Evolutionary conservation across 2,329 filamentous ascomycete species (phyloP).

Genomic region (Geosmithia putterillii): DNA sequence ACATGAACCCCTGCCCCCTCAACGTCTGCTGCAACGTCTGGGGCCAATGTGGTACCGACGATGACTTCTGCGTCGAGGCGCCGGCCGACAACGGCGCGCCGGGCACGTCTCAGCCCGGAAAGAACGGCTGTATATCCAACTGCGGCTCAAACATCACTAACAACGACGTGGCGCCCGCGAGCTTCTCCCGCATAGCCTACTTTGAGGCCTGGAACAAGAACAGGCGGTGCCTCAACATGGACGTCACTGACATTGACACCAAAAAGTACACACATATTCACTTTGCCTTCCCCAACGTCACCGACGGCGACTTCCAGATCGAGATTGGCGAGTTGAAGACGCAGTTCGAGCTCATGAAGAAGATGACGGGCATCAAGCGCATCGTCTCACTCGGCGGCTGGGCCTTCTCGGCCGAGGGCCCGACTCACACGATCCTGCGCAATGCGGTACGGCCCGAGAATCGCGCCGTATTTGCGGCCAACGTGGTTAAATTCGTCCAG

Average conservation of each 20-base stretch:
- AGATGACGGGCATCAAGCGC: constrained; percentile 4
- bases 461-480: constrained; percentile 19
- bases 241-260: not conserved
- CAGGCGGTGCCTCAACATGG: constrained; percentile 15
- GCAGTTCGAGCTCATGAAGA: constrained; percentile 3
- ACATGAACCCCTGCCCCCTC: constrained; percentile 32
- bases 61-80: constrained; percentile 26
- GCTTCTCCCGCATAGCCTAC: constrained; percentile 12
- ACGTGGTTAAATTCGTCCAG: constrained; percentile 24
- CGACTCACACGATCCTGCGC: constrained; percentile 13
- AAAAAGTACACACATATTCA: constrained; percentile 12
- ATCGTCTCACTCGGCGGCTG: constrained; percentile 23
- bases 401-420: constrained; percentile 15
- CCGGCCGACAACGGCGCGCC: constrained; percentile 13
- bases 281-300: constrained; percentile 10
- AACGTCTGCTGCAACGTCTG: constrained; percentile 27
- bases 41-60: constrained; percentile 31
- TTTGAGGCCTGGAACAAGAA: constrained; percentile 18
- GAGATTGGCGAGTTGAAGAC: not conserved
- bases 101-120: constrained; percentile 11
- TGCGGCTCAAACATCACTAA: constrained; percentile 18
- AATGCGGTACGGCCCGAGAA: constrained; percentile 19
- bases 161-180: constrained; percentile 11
- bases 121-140: constrained; percentile 17
- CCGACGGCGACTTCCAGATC: constrained; percentile 1